Base-by-base conservation (phyloP, 2,329 filamentous ascomycete genomes). In the Monilinia fructigena region DNA sequence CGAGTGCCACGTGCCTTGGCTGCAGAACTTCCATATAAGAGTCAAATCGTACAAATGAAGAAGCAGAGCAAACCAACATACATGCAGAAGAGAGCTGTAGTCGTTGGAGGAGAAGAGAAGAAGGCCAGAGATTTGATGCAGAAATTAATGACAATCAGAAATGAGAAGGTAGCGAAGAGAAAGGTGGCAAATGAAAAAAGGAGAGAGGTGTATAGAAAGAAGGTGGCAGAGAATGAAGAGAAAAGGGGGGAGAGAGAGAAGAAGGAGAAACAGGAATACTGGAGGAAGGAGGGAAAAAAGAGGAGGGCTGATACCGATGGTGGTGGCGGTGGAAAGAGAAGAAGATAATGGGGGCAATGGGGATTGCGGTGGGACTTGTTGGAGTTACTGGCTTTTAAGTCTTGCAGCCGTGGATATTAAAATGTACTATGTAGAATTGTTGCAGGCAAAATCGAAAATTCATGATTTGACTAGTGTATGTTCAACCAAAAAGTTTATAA, bases 61-160 rank as follows among this genome's bases (percentile, higher is more conserved):
- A 87, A 90, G 68, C 92, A 93, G 80, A 88, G 86, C 77, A 89
- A 88, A 74, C 80, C 89, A 75, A 97, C 93, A 28, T 99, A 99
- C 78, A 83, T 96, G 83, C 92, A 96, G 82, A 97, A 97, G 81
- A 90, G 95, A 12, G 95, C 94, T 18, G 92, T 98, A n/a, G 86
- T 96, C 31, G 79, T 92, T 20, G 84, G 89, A 16, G 89, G 89
- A 35, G 94, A 98, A 78, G 95, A 99, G 84, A 92, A 90, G 83
- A 90, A 89, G 78, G 93, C 93, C 5, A 84, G 95, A 42, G 88
- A 93, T 72, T 82, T 99, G 71, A 89, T 99, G 87, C 91, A 96
- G 81, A 95, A 97, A 82, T 85, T 99, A 63, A 90, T 91, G 75
- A 94, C 93, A 20, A 82, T 99, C 75, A 83, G 93, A 72, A 97